Evolutionary conservation across 2,329 filamentous ascomycete species (phyloP).

Genomic region (Myriosclerotinia scirpicola): DNA sequence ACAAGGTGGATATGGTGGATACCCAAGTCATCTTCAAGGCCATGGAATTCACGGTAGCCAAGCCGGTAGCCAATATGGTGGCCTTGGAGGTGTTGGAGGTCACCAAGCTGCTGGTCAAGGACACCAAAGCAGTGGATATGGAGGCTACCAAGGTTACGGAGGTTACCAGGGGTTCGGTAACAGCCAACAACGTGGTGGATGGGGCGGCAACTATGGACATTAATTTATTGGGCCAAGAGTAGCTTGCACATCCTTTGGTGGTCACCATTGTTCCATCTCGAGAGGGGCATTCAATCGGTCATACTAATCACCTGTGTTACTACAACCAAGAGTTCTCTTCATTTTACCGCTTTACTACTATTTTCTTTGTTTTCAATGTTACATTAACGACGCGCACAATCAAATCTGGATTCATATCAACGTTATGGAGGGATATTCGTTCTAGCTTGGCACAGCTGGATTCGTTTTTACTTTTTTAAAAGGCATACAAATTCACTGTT

Average conservation of each 20-base stretch:
- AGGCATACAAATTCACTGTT: constrained; percentile 24
- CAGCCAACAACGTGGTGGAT: constrained; percentile 48
- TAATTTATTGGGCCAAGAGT: constrained; percentile 16
- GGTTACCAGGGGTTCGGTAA: constrained; percentile 42
- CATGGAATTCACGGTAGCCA: constrained; percentile 42
- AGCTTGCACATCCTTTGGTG: constrained; percentile 22
- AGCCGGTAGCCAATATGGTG: constrained; percentile 40
- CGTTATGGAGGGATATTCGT: constrained; percentile 13
- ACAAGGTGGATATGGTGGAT: constrained; percentile 41
- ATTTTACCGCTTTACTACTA: constrained; percentile 16
- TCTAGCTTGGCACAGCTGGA: constrained; percentile 18
- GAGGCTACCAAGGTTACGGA: constrained; percentile 48
- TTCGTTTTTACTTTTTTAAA: constrained; percentile 17
- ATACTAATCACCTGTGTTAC: constrained; percentile 20
- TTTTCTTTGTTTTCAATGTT: constrained; percentile 22
- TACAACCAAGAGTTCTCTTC: constrained; percentile 20
- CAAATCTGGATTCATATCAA: constrained; percentile 21
- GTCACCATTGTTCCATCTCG: neutral
- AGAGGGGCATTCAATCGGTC: constrained; percentile 8
- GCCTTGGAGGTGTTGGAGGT: constrained; percentile 50
- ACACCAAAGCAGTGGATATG: constrained; percentile 46
- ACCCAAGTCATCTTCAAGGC: constrained; percentile 41
- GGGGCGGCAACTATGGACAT: constrained; percentile 48
- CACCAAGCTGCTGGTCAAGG: constrained; percentile 47
- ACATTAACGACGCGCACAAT: constrained; percentile 17